Conservation (phyloP, 2,329 filamentous ascomycete species). For the Cladorrhinum sp. region DNA sequence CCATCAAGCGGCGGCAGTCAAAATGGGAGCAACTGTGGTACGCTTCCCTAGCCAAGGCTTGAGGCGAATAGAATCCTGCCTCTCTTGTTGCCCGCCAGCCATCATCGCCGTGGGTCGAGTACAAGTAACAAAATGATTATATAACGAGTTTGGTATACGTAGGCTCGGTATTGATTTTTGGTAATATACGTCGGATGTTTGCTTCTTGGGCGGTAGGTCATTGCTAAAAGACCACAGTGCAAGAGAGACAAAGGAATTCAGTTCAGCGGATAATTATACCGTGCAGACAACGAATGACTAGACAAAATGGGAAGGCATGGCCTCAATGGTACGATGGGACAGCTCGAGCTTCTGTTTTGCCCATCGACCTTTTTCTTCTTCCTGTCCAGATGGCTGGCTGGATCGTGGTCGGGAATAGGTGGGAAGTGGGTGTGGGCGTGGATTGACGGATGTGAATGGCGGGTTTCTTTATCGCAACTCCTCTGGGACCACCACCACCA, state of each 20-base stretch:
- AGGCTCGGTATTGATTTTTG: not conserved
- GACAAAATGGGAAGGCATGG: not conserved
- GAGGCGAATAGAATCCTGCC: slow-evolving; percentile 9
- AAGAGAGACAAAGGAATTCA: not conserved
- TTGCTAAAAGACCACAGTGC: not conserved
- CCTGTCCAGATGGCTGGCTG: not conserved
- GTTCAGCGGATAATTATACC: not conserved
- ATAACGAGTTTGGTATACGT: not conserved
- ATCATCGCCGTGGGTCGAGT: not conserved
- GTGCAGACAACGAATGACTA: not conserved
- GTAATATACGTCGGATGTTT: not conserved
- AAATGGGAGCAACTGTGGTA: not conserved
- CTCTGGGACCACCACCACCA: not conserved
- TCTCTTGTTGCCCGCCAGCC: slow-evolving; percentile 3
- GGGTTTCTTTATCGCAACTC: not conserved
- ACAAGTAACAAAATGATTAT: not conserved
- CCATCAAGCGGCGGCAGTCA: not conserved
- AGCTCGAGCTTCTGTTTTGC: not conserved
- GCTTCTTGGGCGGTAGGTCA: not conserved
- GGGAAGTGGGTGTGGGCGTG: not conserved
- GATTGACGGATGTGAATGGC: not conserved
- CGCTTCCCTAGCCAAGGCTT: slow-evolving; percentile 4
- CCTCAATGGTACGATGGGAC: not conserved
- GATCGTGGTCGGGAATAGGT: not conserved
- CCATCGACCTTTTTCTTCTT: not conserved